These are phyloP conservation scores for Phytophthora agathidicida DNA, from an alignment of 352 stramenopile species.

Conservation along the genomic window DNA sequence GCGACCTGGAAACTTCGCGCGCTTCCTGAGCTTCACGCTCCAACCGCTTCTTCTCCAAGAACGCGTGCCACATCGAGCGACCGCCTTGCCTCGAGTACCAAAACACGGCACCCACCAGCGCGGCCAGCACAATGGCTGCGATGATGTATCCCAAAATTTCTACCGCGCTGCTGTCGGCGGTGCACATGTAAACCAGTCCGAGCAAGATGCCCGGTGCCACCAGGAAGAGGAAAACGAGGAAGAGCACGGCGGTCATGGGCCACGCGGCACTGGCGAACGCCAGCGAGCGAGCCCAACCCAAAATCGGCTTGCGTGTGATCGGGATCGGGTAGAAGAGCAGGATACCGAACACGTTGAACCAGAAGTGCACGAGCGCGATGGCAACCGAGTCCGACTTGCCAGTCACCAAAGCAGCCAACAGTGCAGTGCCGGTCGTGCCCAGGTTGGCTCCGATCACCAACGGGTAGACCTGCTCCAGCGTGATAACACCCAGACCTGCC, in stretches of 20 bases:
- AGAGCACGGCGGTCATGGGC: conserved; percentile 57
- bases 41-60: conserved; percentile 49
- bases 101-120: conserved; percentile 10
- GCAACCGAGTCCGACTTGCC: conserved; percentile 79
- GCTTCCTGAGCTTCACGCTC: conserved; percentile 30
- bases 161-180: conserved; percentile 28
- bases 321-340: conserved; percentile 93
- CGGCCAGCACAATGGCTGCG: conserved; percentile 22
- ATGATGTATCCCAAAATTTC: conserved; percentile 50
- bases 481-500: conserved; percentile 88
- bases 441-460: conserved; percentile 93
- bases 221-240: conserved; percentile 56
- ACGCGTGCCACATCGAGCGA: conserved; percentile 42
- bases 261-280: conserved; percentile 69
- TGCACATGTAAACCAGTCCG: conserved; percentile 64
- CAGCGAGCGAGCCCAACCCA: conserved; percentile 72
- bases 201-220: conserved; percentile 53
- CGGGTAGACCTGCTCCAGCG: conserved; percentile 89
- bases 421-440: conserved; percentile 89
- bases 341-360: conserved; percentile 92
- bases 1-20: conserved; percentile 9
- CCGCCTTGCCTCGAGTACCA: conserved; percentile 53
- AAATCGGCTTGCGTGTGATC: conserved; percentile 79
- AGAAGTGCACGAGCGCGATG: conserved; percentile 91
- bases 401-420: conserved; percentile 88